phyloP scores from a whole-genome alignment of 2,329 filamentous ascomycete species.

The Aureobasidium sp. region DNA sequence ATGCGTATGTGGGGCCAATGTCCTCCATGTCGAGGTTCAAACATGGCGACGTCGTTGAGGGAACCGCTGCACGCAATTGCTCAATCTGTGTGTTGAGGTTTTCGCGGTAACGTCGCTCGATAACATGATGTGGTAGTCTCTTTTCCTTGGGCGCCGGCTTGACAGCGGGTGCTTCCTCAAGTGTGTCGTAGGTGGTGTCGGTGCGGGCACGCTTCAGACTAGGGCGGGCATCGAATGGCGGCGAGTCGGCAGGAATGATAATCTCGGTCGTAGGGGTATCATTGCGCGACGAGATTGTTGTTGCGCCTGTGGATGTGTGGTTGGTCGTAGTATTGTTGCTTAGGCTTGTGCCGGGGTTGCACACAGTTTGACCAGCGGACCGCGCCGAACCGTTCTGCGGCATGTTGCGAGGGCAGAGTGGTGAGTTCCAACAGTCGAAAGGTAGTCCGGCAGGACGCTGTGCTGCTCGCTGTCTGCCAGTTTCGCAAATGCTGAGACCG shows the following conservation, averaged over 20 bases:
- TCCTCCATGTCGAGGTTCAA: constrained; percentile 39
- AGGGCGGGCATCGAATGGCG: constrained; percentile 6
- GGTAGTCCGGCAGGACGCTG: constrained; percentile 11
- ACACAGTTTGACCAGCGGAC: constrained; percentile 14
- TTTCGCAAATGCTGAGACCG: constrained; percentile 8
- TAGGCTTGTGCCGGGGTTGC: constrained; percentile 6
- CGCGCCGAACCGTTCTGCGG: constrained; percentile 13
- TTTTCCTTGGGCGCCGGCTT: constrained; percentile 8
- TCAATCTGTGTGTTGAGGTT: constrained; percentile 42
- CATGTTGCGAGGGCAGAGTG: constrained; percentile 17
- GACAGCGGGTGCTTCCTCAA: background rate
- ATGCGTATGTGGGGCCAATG: constrained; percentile 21
- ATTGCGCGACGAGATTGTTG: background rate
- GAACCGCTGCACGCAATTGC: constrained; percentile 34
- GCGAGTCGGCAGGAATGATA: constrained; percentile 10
- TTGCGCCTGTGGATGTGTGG: background rate
- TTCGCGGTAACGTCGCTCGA: constrained; percentile 42
- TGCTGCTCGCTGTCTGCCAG: background rate
- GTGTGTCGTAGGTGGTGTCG: background rate
- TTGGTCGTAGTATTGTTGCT: constrained; percentile 1
- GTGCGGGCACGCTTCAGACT: constrained; percentile 12
- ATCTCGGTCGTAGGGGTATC: constrained; percentile 7
- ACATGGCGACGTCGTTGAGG: constrained; percentile 30
- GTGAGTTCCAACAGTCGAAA: constrained; percentile 18
- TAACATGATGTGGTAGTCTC: constrained; percentile 34